Percentiles rank a stretch among this genome's conserved stretches.
Evolutionary conservation across 495 filamentous ascomycete genomes (phyloP).

Genomic region (Neurospora sp.): DNA sequence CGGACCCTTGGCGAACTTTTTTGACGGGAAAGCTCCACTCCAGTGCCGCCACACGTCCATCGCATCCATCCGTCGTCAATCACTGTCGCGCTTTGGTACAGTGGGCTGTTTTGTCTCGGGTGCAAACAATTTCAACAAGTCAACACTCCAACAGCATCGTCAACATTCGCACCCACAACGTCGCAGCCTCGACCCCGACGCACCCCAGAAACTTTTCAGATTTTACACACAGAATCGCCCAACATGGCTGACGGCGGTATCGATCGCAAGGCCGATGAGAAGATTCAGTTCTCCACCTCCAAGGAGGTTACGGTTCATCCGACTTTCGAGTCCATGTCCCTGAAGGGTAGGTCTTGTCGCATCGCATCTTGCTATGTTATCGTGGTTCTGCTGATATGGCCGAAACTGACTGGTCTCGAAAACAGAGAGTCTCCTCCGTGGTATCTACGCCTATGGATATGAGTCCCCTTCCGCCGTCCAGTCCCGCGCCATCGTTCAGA

Average conservation of each 20-base stretch:
- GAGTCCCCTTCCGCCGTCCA: constrained; percentile 96
- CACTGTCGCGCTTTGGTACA: neutral
- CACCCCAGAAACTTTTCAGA: constrained; percentile 19
- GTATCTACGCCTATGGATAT: constrained; percentile 97
- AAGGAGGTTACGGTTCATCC: constrained; percentile 87
- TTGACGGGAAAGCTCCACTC: neutral
- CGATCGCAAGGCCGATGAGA: constrained; percentile 88
- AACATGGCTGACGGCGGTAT: constrained; percentile 77
- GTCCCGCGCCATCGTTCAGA: constrained; percentile 93
- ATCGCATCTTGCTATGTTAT: neutral
- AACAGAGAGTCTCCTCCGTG: constrained; percentile 80
- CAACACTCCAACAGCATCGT: neutral
- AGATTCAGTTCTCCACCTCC: constrained; percentile 95
- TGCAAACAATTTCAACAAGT: neutral
- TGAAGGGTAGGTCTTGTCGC: constrained; percentile 50
- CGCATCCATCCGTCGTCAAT: constrained; percentile 2
- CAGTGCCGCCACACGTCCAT: constrained; percentile 2
- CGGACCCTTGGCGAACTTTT: neutral
- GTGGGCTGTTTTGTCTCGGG: neutral
- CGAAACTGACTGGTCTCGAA: neutral
- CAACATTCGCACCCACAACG: constrained; percentile 3
- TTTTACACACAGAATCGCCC: neutral
- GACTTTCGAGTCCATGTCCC: constrained; percentile 45
- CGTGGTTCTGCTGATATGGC: neutral
- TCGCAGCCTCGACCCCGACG: neutral